Base-by-base conservation (phyloP, 2,329 filamentous ascomycete species). In the Dactylellina cionopaga region DNA sequence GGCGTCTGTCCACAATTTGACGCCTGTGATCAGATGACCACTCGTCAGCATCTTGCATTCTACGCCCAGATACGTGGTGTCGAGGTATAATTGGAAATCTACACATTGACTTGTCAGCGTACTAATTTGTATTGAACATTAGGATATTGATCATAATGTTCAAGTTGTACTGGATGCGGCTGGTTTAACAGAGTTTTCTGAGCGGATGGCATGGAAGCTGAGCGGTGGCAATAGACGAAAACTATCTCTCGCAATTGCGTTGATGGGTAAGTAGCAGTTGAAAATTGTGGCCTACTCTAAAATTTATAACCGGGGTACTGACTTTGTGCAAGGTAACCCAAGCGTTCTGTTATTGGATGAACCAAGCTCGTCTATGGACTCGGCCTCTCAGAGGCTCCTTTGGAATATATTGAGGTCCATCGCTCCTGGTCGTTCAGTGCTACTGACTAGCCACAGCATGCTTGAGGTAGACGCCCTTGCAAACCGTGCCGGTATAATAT, bases 171-270 rank as follows among this genome's bases (percentile, higher is more conserved):
- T 96, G n/a, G 83, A 85, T 33, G 92, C 92, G 0, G 92, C 96
- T 0, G 92, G 92, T 0, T 84, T 97, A 0, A 81, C 84, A 5
- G 84, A 85, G 0, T 96, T 92, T 81, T 83, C 86, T 2, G 84
- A 87, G 5, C 87, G 92, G 24, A 92, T 94, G 85, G 93, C 91
- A 0, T 85, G 86, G 60, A 90, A 90, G 46, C 85, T 97, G 0
- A 94, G 90, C 0, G 93, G 94, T 6, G 94, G 94, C 27, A 97
- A 96, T 82, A 96, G 96, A 82, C 85, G 93, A n/a, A 98, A 97
- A 80, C 83, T 98, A 0, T 92, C 88, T 15, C 85, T 97, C 0
- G 93, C 90, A 2, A 96, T 97, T 62, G 93, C 94, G 0, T 83
- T 98, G 0, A 96, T 96, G 86, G 94, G 93, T 2, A 96, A 97